Conservation (phyloP, 441 rosid species). For the Kokia cookei region DNA sequence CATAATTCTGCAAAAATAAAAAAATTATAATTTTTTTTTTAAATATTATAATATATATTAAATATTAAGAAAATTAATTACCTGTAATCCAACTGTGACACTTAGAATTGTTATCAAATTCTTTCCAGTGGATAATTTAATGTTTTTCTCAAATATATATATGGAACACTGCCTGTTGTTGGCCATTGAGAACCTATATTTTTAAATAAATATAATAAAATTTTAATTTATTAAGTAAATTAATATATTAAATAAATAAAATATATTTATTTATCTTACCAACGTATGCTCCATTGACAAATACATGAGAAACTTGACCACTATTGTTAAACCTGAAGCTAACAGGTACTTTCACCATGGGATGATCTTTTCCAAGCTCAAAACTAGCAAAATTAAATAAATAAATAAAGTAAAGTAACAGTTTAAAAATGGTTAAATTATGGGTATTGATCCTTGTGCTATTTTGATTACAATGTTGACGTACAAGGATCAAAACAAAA, state of each 20-base stretch:
- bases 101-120: slow-evolving; percentile 55
- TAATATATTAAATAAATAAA: background rate
- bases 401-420: too few relatives aligned
- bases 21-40: too few relatives aligned
- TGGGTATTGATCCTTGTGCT: too few relatives aligned
- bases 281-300: slow-evolving; percentile 8
- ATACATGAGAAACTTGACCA: background rate
- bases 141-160: slow-evolving; percentile 27
- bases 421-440: too few relatives aligned
- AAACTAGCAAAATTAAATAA: slow-evolving; percentile 6
- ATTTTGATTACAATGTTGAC: too few relatives aligned
- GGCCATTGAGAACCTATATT: slow-evolving; percentile 42
- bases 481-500: too few relatives aligned
- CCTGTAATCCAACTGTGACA: slow-evolving; percentile 58
- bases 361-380: slow-evolving; percentile 17
- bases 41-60: background rate
- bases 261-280: slow-evolving; percentile 25
- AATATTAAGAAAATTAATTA: background rate
- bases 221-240: background rate
- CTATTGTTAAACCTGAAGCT: background rate
- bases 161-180: background rate
- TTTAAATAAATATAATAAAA: background rate
- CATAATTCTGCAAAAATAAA: slow-evolving; percentile 41
- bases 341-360: slow-evolving; percentile 15
- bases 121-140: slow-evolving; percentile 31